phyloP scores from a whole-genome alignment of 768 basidiomycete genomes.

The Phlebiopsis gigantea region DNA sequence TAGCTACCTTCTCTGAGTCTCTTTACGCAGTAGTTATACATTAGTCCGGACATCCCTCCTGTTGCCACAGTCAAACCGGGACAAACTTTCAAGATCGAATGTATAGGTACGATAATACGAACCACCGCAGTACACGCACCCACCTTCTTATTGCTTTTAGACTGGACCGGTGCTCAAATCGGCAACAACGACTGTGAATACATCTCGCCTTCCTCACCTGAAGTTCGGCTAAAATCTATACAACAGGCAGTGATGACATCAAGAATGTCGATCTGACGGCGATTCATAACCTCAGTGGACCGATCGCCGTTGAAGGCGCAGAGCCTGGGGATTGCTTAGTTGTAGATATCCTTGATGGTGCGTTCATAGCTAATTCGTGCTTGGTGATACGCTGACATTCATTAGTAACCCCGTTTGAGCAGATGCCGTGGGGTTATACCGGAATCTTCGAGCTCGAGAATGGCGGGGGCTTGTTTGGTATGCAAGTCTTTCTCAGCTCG shows the following conservation, averaged over 20 bases:
- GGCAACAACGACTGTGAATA: conserved; percentile 65
- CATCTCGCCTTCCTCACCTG: background rate
- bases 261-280: conserved; percentile 58
- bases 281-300: conserved; percentile 74
- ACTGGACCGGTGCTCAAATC: conserved; percentile 79
- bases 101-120: conserved; percentile 42
- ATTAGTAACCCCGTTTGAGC: conserved; percentile 58
- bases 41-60: conserved; percentile 61
- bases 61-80: conserved; percentile 58
- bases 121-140: background rate
- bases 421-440: conserved; percentile 82
- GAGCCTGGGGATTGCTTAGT: conserved; percentile 77
- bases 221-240: background rate
- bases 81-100: conserved; percentile 67
- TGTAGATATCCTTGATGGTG: conserved; percentile 75
- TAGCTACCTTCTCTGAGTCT: background rate
- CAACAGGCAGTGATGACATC: conserved; percentile 59
- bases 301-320: conserved; percentile 68
- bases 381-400: background rate
- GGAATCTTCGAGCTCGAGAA: conserved; percentile 73
- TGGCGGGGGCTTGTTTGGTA: conserved; percentile 68
- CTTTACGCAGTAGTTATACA: background rate
- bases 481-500: background rate
- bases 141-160: conserved; percentile 25
- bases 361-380: background rate